Evolutionary conservation across 768 basidiomycete genomes (phyloP).

Genomic region (Russula sp.): DNA sequence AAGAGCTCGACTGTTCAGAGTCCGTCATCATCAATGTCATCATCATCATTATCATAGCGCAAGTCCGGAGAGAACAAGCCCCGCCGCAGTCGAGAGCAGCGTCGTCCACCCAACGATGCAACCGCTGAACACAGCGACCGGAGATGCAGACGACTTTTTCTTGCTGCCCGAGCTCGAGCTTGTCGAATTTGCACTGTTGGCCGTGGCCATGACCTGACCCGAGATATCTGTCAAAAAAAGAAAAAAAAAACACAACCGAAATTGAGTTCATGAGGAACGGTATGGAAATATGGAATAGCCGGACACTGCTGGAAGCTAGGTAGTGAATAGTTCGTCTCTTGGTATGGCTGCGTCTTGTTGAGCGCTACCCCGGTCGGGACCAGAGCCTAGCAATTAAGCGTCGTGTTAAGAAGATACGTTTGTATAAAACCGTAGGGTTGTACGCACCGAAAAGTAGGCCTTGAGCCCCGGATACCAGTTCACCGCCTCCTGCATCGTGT

Average conservation of each 20-base stretch:
- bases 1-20: too few relatives aligned
- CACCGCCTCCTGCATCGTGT: conserved; percentile 54
- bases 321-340: conserved; percentile 37
- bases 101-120: neutral
- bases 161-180: neutral
- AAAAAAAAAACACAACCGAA: too few relatives aligned
- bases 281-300: conserved; percentile 20
- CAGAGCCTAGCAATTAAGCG: conserved; percentile 27
- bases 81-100: neutral
- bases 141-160: neutral
- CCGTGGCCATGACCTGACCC: too few relatives aligned
- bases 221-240: too few relatives aligned
- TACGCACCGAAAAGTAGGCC: conserved; percentile 37
- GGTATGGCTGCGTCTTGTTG: conserved; percentile 47
- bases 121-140: neutral
- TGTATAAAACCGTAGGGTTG: too few relatives aligned
- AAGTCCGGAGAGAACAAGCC: neutral
- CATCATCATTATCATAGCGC: neutral
- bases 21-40: too few relatives aligned
- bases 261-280: too few relatives aligned
- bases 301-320: conserved; percentile 44
- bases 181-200: too few relatives aligned
- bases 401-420: too few relatives aligned
- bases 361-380: conserved; percentile 47
- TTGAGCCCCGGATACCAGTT: conserved; percentile 42